Percentiles rank a stretch among this genome's conserved stretches.
phyloP scores from a whole-genome alignment of 1,284 basidiomycete genomes.

The Cronartium quercuum region DNA sequence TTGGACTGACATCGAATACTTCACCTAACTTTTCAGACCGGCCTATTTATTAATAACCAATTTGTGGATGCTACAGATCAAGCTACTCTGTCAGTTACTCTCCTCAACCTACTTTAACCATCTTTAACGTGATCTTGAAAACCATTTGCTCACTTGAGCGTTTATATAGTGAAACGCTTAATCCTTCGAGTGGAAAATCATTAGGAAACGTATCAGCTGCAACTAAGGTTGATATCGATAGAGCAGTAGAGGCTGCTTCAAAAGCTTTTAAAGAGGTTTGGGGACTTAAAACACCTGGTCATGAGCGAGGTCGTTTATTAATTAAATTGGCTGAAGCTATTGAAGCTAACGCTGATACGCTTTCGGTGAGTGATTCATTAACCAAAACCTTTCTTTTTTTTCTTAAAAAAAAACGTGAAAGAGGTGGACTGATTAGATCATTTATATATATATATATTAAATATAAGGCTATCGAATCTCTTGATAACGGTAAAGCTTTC shows the following conservation, averaged over 20 bases:
- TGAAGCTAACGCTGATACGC: slow-evolving; percentile 63
- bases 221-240: slow-evolving; percentile 64
- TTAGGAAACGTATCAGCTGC: slow-evolving; percentile 65
- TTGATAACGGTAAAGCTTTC: slow-evolving; percentile 78
- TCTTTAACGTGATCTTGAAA: not conserved
- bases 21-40: slow-evolving; percentile 56
- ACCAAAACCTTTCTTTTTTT: not conserved
- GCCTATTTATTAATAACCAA: slow-evolving; percentile 75
- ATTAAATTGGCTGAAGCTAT: slow-evolving; percentile 71
- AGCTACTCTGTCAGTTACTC: slow-evolving; percentile 53
- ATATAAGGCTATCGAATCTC: slow-evolving; percentile 45
- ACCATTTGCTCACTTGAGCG: not conserved
- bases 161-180: slow-evolving; percentile 59
- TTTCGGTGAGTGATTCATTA: slow-evolving; percentile 49
- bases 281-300: slow-evolving; percentile 68
- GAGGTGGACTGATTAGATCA: no score
- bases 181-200: slow-evolving; percentile 69
- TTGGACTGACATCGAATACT: not conserved
- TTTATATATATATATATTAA: no score
- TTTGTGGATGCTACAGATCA: slow-evolving; percentile 65
- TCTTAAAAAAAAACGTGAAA: no score
- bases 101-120: not conserved
- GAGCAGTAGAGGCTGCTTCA: slow-evolving; percentile 68
- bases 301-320: slow-evolving; percentile 61
- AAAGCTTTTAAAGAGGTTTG: slow-evolving; percentile 68